Evolutionary conservation across 1,139 yeast genomes (phyloP).

Genomic region (Eremothecium gossypii): DNA sequence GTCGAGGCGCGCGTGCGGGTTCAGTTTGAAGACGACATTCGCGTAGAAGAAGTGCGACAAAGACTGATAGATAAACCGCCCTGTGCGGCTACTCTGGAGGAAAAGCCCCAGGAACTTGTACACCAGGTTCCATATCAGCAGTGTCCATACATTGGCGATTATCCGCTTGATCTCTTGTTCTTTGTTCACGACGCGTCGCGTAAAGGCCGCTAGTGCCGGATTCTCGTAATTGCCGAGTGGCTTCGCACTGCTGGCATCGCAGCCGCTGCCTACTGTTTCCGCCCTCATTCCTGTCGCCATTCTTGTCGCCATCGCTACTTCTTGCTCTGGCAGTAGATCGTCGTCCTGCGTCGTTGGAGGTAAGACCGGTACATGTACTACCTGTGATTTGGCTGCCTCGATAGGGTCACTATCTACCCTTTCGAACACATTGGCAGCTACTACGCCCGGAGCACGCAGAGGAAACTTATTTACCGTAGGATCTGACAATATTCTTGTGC

Average conservation of each 20-base stretch:
- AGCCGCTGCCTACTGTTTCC: background rate
- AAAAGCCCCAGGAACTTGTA: slow-evolving; percentile 22
- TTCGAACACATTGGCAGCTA: background rate
- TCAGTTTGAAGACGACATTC: slow-evolving; percentile 7
- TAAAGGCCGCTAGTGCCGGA: slow-evolving; percentile 30
- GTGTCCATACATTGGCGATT: slow-evolving; percentile 28
- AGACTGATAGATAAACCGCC: slow-evolving; percentile 8
- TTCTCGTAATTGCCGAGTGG: slow-evolving; percentile 23
- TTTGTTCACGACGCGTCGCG: slow-evolving; percentile 31
- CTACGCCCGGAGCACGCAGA: background rate
- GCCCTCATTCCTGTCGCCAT: background rate
- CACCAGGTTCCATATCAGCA: slow-evolving; percentile 25
- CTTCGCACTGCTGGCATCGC: background rate
- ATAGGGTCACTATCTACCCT: background rate
- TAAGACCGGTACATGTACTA: background rate
- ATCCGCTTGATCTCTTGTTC: slow-evolving; percentile 33
- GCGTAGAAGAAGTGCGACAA: slow-evolving; percentile 4
- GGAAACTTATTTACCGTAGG: slow-evolving; percentile 4
- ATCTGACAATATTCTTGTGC: slow-evolving; percentile 12
- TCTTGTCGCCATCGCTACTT: background rate
- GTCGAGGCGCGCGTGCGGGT: slow-evolving; percentile 8
- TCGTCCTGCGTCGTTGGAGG: background rate
- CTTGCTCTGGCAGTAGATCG: background rate
- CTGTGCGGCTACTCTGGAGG: slow-evolving; percentile 17
- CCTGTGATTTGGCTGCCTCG: background rate